Conservation (phyloP, 2,329 filamentous ascomycete genomes). For the Diaporthe destruens region DNA sequence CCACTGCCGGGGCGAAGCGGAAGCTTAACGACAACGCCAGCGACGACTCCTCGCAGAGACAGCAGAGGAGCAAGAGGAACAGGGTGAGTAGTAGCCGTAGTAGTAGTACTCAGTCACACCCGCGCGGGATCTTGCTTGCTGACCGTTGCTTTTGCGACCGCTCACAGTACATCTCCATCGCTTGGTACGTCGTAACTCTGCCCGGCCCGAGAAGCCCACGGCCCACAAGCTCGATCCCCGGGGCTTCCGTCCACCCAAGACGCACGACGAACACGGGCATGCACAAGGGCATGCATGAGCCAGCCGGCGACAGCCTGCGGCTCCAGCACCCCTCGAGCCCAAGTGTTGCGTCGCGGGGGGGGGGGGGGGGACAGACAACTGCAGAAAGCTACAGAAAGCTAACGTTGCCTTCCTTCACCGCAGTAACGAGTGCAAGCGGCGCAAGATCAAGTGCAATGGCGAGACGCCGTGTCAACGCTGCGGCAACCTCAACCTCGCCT, state of each 20-base stretch:
- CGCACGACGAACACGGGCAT: neutral
- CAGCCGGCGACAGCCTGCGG: neutral
- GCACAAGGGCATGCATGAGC: neutral
- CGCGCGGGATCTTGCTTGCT: slow-evolving; percentile 6
- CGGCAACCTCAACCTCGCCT: slow-evolving; percentile 75
- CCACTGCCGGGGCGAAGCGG: slow-evolving; percentile 48
- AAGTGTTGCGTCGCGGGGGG: neutral
- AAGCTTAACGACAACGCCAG: slow-evolving; percentile 52
- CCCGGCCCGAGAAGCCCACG: neutral
- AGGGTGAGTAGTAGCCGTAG: slow-evolving; percentile 57
- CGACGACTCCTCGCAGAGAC: slow-evolving; percentile 57
- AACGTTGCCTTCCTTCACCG: slow-evolving; percentile 26
- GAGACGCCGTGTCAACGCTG: slow-evolving; percentile 76
- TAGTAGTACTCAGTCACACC: neutral
- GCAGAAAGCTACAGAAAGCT: neutral
- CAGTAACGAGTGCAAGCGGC: slow-evolving; percentile 81
- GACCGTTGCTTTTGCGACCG: slow-evolving; percentile 33
- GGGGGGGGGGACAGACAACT: no score
- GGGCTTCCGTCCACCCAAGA: neutral
- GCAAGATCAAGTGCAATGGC: slow-evolving; percentile 82
- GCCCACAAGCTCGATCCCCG: neutral
- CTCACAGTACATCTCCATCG: slow-evolving; percentile 70
- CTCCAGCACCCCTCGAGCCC: neutral
- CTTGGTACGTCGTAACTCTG: slow-evolving; percentile 61
- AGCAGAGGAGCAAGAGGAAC: slow-evolving; percentile 72